A percentile compares a stretch with the other conserved stretches of the same genome.
Evolutionary conservation across 371 early-diverging fungal species (phyloP).

Genomic region (Apophysomyces sp.): DNA sequence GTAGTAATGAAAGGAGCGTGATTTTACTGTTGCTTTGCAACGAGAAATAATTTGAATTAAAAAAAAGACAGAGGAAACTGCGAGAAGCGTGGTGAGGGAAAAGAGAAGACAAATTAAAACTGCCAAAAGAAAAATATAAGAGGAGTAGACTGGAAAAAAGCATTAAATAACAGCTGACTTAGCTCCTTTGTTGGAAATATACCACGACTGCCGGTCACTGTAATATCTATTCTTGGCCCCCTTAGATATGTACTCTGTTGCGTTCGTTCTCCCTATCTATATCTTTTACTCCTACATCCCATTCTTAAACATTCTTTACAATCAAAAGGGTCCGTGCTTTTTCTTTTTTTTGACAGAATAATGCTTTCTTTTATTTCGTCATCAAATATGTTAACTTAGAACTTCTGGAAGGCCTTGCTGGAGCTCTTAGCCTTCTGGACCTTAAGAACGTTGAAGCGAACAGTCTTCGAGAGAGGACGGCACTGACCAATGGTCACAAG

Average conservation of each 20-base stretch:
- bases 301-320: not conserved
- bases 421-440: slow-evolving; percentile 88
- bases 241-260: not conserved
- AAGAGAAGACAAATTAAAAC: slow-evolving; percentile 1
- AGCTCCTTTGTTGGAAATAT: slow-evolving; percentile 1
- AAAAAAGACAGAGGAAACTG: not conserved
- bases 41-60: not conserved
- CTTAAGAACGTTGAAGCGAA: slow-evolving; percentile 99
- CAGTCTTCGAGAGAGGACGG: slow-evolving; percentile 98
- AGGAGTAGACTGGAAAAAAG: not conserved
- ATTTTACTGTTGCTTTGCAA: not conserved
- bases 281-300: not conserved
- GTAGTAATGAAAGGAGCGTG: slow-evolving; percentile 1
- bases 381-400: slow-evolving; percentile 58
- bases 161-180: slow-evolving; percentile 1
- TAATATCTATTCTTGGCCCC: not conserved
- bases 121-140: slow-evolving; percentile 2
- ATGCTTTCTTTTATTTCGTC: not conserved
- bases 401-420: slow-evolving; percentile 95
- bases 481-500: slow-evolving; percentile 97
- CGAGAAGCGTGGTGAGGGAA: not conserved
- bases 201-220: not conserved
- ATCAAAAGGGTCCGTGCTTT: slow-evolving; percentile 3
- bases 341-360: not conserved
- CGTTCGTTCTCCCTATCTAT: not conserved